Base-by-base conservation (phyloP, 2,329 filamentous ascomycete genomes). In the Parastagonospora avenae region DNA sequence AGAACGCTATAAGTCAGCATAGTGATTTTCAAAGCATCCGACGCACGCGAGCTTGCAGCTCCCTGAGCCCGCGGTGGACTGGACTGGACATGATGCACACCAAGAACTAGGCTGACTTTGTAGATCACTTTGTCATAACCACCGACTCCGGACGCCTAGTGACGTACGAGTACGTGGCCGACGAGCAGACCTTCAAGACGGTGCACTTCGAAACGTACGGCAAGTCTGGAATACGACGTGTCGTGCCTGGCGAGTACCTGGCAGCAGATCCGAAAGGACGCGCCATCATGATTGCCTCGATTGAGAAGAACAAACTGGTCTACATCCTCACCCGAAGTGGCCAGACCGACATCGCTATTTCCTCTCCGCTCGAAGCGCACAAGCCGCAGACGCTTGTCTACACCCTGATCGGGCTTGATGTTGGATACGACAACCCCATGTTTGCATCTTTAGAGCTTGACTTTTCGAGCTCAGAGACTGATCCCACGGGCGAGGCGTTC, bases 221-320 rank as follows among this genome's bases (percentile, higher is more conserved):
- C 62, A 99, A 99, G 76, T 97, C 94, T 7, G 95, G 94, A 32
- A 85, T 97, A 46, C 87, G 95, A 50, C 87, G 94, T 66, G 93
- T 97, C 32, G 85, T 99, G 38, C 94, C 95, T 2, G 94, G 95
- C 54, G 92, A 99, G 74, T 99, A 97, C 69, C 84, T 99, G 27
- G 94, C 93, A 6, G 91, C 91, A 45, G 94, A 99, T 68, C 94
- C 94, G 27, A 96, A 96, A 75, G 94, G 94, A 48, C 86, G 94
- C 78, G 95, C 95, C 48, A 96, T 93, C 70, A 82, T 99, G 71
- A 90, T 97, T 55, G 92, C 94, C 8, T 93, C 92, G 4, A 83
- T 93, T 48, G 95, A 99, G 78, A 99, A 99, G 83, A 99, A 97
- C 79, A 99, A 99, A 79, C 88, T 99, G 49, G 94, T 99, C 62